Evolutionary conservation across 1,284 basidiomycete genomes (phyloP).

Genomic region (Chondrostereum purpureum): DNA sequence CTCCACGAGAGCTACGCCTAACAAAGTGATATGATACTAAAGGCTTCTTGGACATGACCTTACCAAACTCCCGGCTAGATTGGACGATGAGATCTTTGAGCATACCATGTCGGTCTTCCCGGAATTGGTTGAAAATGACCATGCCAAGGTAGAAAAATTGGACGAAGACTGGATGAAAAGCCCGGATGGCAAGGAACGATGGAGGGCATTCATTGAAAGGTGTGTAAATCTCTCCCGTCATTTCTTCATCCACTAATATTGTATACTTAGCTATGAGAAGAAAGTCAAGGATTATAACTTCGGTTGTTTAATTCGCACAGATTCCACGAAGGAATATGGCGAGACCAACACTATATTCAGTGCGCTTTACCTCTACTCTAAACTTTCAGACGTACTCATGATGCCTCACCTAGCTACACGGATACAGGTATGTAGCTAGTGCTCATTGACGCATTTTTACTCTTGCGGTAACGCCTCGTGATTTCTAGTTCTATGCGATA

Average conservation of each 20-base stretch:
- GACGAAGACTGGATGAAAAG: conserved; percentile 98
- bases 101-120: conserved; percentile 79
- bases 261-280: conserved; percentile 75
- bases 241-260: background rate
- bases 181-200: conserved; percentile 81
- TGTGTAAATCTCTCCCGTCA: conserved; percentile 35
- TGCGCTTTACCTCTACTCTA: conserved; percentile 26
- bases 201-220: conserved; percentile 87
- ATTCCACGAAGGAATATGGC: conserved; percentile 79
- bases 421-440: conserved; percentile 53
- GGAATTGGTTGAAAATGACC: conserved; percentile 62
- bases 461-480: conserved; percentile 2
- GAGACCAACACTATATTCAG: conserved; percentile 96
- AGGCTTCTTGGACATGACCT: background rate
- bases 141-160: conserved; percentile 59
- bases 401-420: conserved; percentile 49
- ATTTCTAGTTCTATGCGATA: conserved; percentile 77
- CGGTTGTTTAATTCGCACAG: conserved; percentile 87
- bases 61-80: conserved; percentile 34
- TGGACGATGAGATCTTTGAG: conserved; percentile 89
- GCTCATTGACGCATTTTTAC: background rate
- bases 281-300: conserved; percentile 95
- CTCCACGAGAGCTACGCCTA: conserved; percentile 71
- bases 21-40: conserved; percentile 60
- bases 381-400: conserved; percentile 7